phyloP scores from a whole-genome alignment of 768 basidiomycete species.

The Pleurotus platypus region DNA sequence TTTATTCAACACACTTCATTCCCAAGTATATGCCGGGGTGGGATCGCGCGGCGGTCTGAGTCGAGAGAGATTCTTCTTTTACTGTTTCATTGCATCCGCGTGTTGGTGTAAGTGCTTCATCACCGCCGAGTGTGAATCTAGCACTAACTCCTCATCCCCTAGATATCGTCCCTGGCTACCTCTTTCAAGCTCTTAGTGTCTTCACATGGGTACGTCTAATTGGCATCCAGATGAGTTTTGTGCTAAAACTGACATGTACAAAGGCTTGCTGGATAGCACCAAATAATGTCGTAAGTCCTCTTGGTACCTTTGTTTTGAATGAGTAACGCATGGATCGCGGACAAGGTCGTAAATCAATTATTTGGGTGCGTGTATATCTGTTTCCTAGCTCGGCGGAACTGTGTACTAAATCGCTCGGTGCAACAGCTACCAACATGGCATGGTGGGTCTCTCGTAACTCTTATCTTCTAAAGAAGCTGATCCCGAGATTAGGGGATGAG shows the following conservation, averaged over 20 bases:
- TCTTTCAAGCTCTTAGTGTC: slow-evolving; percentile 63
- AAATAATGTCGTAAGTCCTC: slow-evolving; percentile 37
- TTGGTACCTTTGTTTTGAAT: not conserved
- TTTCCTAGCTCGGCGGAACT: not conserved
- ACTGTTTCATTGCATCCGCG: slow-evolving; percentile 52
- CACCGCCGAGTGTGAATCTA: not conserved
- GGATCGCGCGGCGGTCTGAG: slow-evolving; percentile 63
- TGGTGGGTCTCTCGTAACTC: slow-evolving; percentile 9
- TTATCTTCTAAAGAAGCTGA: slow-evolving; percentile 46
- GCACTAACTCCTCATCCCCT: not conserved
- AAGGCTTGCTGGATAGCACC: slow-evolving; percentile 59
- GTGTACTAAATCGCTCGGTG: too few relatives aligned
- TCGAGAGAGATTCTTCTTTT: slow-evolving; percentile 76
- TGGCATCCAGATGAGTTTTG: not conserved
- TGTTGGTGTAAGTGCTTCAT: slow-evolving; percentile 47
- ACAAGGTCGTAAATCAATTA: slow-evolving; percentile 58
- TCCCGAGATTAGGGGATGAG: slow-evolving; percentile 27
- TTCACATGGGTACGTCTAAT: slow-evolving; percentile 46
- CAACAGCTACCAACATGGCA: slow-evolving; percentile 15
- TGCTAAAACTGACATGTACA: not conserved
- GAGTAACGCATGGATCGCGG: slow-evolving; percentile 10
- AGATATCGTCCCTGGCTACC: slow-evolving; percentile 61
- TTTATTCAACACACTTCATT: slow-evolving; percentile 79
- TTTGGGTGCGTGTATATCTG: slow-evolving; percentile 51
- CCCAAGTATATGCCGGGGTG: slow-evolving; percentile 63